Evolutionary conservation across 352 stramenopile species (phyloP), one percentile per base, ranked within the genome.

Genomic region (Globisporangium emineosum): DNA sequence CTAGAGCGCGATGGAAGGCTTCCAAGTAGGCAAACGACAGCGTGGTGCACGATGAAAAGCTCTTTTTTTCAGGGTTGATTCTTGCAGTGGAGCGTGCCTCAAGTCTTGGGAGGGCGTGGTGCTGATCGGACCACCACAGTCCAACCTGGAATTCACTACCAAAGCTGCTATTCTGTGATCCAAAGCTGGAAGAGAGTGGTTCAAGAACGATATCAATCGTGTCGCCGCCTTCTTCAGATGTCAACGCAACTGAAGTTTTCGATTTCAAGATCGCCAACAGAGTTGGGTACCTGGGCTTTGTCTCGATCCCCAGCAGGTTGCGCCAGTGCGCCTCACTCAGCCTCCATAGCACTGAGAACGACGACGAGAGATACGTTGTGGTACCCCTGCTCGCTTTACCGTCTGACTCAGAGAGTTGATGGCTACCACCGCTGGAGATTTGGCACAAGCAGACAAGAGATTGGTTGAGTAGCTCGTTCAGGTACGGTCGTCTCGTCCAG

Each of bases 1-100:
- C 77, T 23, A 81, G 67, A 4, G 67, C 71, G 27, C 74, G 64
- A 43, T 75, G 71, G 23, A 78, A 10, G 4, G 45, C 67, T 15
- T 52, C n/a, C 19, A 79, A 45, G 37, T 70, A 69, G 9, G 49
- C 35, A 7, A 60, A 51, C 25, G 70, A 68, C 33, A 61, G 59
- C 0, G 8, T 8, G 5, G 12, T n/a, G 15, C 15, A 21, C 15
- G 15, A 45, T 45, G 17, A 45, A 21, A 3, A 45, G 37, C 15
- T 45, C 37, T 45, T n/a, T 32, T 60, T 23, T 6, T 51, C 54
- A 45, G 23, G 21, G 12, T 50, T 45, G n/a, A 19, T 32, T 30
- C 9, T 7, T 17, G 4, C 23, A 5, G 21, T 7, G 5, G 37
- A 21, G 54, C 21, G 4, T 9, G 9, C 2, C 23, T 50, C 55